Base-by-base conservation (phyloP, 306 rosid species). In the Morella rubra region DNA sequence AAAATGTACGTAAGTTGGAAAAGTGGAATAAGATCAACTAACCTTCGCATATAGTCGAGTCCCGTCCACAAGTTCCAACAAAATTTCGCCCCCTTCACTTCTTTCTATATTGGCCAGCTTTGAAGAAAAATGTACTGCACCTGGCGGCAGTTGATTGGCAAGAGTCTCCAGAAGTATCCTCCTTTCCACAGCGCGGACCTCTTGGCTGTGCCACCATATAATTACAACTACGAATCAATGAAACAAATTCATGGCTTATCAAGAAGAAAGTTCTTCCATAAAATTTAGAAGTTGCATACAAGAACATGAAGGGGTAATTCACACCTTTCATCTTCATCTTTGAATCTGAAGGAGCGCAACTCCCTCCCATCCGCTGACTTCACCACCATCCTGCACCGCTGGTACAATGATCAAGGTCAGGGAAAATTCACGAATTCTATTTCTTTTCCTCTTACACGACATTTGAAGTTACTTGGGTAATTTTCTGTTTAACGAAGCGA, bases 111-210 rank as follows among this genome's bases (percentile, higher is more conserved):
- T 88, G n/a, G 74, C 81, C 24, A 93, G 83, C 85, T 85, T 87
- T 4, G 98, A 91, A 41, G 92, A 88, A 85, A 90, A 93, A 45
- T 72, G 88, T 79, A 91, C 75, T 0, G 89, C n/a, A 56, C 84
- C 87, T 1, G 2, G 72, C 0, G 96, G 94, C 22, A 93, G 85
- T 73, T 91, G 83, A 66, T 62, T 59, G 41, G 94, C 96, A 64
- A 93, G 86, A 44, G 98, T 91, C 88, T 91, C 97, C 73, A 93
- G 76, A 61, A 93, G 89, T 32, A 90, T 88, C 82, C 88, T 84
- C 77, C 97, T 91, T 81, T 93, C 98, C 78, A 93, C 96, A 1
- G 93, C 93, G 1, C 97, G 97, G 18, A 93, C 89, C 85, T 93
- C 98, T 86, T 93, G 98, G 84, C 98, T 91, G 90, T 76, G 67